Evolutionary conservation across 495 filamentous ascomycete genomes (phyloP).

Genomic region (Gamarada debralockiae): DNA sequence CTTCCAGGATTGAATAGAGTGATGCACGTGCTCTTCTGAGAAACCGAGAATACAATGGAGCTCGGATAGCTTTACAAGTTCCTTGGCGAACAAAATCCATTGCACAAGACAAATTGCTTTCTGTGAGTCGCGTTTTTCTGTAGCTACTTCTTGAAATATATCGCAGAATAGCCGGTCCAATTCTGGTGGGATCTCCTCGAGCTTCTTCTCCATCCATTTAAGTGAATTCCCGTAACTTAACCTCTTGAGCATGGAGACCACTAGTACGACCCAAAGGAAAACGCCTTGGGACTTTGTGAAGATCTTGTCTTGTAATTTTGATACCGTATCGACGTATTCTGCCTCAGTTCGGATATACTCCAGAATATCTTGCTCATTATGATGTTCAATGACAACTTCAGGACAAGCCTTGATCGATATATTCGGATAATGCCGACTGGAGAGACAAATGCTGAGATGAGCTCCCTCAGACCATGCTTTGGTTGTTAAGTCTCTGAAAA

Average conservation of each 20-base stretch:
- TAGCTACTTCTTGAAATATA: constrained; percentile 16
- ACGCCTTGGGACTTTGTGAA: constrained; percentile 21
- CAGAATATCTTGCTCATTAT: constrained; percentile 20
- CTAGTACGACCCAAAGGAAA: constrained; percentile 29
- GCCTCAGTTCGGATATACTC: constrained; percentile 20
- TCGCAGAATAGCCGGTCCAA: constrained; percentile 25
- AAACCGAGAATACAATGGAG: too few relatives aligned
- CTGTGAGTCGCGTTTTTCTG: too few relatives aligned
- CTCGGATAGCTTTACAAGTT: too few relatives aligned
- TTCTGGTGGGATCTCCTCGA: constrained; percentile 18
- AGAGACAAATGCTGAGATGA: constrained; percentile 29
- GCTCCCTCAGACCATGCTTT: not conserved
- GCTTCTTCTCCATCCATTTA: constrained; percentile 12
- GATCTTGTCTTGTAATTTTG: constrained; percentile 19
- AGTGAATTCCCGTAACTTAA: not conserved
- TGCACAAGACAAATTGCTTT: too few relatives aligned
- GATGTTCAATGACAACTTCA: constrained; percentile 20
- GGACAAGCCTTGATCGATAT: constrained; percentile 12
- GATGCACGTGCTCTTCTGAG: too few relatives aligned
- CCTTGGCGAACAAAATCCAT: too few relatives aligned
- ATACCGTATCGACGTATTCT: constrained; percentile 15
- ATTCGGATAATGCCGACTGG: constrained; percentile 33
- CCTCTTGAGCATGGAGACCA: constrained; percentile 11
- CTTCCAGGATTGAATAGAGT: constrained; percentile 3
- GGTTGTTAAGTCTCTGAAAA: constrained; percentile 7